Percentiles rank a stretch among this genome's conserved stretches.
These are phyloP conservation scores for Hymenoscyphus salicellus DNA, from an alignment of 2,329 filamentous ascomycete species.

Conservation along the genomic window DNA sequence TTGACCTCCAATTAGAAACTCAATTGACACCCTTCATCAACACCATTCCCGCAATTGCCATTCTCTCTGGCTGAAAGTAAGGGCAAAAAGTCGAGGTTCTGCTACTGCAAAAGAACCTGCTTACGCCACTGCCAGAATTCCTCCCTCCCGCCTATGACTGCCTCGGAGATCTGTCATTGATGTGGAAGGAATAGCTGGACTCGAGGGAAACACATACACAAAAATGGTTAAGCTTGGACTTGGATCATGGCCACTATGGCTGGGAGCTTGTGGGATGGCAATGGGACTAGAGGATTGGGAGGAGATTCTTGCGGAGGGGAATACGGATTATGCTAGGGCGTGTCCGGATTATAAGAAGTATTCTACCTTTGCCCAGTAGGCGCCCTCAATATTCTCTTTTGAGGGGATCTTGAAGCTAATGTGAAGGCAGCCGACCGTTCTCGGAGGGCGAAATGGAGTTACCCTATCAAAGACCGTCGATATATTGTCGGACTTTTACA, in stretches of 20 bases:
- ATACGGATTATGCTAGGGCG: slow-evolving; percentile 25
- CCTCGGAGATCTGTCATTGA: neutral
- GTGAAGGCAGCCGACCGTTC: slow-evolving; percentile 61
- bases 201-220: neutral
- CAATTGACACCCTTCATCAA: neutral
- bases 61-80: neutral
- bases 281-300: slow-evolving; percentile 9
- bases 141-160: neutral
- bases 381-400: neutral
- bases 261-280: slow-evolving; percentile 13
- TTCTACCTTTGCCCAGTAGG: slow-evolving; percentile 32
- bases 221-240: slow-evolving; percentile 13
- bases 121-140: no score
- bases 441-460: slow-evolving; percentile 76
- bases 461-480: slow-evolving; percentile 80
- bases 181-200: neutral
- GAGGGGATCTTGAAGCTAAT: slow-evolving; percentile 15
- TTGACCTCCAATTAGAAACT: neutral
- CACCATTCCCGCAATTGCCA: neutral
- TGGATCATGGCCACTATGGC: slow-evolving; percentile 20
- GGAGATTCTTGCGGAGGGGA: slow-evolving; percentile 8
- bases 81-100: no score
- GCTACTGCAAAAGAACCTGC: no score
- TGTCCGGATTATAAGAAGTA: slow-evolving; percentile 39
- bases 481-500: slow-evolving; percentile 82